These are phyloP conservation scores for Erucastrum elatum DNA, from an alignment of 345 rosid genomes.

Conservation along the genomic window DNA sequence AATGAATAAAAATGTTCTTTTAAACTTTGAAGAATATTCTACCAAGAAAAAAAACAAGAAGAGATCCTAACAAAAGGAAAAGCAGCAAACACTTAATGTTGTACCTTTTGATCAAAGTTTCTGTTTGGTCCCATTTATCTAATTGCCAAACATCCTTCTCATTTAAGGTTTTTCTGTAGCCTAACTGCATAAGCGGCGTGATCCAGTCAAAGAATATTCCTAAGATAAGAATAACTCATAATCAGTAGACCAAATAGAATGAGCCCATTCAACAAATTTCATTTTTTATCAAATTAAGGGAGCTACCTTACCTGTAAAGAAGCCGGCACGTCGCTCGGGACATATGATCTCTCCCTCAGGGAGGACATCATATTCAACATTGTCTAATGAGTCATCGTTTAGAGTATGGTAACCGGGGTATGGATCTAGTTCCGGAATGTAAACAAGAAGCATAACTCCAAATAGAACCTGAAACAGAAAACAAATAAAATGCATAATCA, in stretches of 20 bases:
- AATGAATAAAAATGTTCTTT: conserved; percentile 18
- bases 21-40: background rate
- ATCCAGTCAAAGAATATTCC: conserved; percentile 83
- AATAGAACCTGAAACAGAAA: conserved; percentile 58
- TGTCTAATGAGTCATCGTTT: conserved; percentile 47
- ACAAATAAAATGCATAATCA: background rate
- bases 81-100: conserved; percentile 15
- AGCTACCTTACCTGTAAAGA: conserved; percentile 76
- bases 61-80: background rate
- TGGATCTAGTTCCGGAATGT: conserved; percentile 72
- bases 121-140: conserved; percentile 92
- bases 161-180: conserved; percentile 76
- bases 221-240: conserved; percentile 33
- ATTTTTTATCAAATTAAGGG: background rate
- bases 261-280: background rate
- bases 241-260: conserved; percentile 9
- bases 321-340: conserved; percentile 70
- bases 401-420: conserved; percentile 61
- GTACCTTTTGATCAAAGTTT: conserved; percentile 66
- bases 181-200: conserved; percentile 83
- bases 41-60: background rate
- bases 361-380: conserved; percentile 73
- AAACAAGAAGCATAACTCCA: conserved; percentile 67
- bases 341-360: conserved; percentile 69
- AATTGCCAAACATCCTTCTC: conserved; percentile 93